Base-by-base conservation (phyloP, 495 filamentous ascomycete species). In the Wilcoxina mikolae region DNA sequence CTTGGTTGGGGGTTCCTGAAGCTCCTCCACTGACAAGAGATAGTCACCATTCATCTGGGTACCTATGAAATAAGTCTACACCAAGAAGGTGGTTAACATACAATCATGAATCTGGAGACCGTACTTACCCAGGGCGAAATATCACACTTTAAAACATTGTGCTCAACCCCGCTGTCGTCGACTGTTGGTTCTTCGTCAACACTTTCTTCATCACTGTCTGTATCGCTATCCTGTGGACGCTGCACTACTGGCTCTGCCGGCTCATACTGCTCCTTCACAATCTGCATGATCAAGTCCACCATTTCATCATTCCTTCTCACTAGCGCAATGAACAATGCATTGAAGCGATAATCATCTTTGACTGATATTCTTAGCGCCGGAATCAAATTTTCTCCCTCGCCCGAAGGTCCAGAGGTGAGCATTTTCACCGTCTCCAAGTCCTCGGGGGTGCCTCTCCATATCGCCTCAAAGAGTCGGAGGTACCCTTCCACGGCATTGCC, bases 121-220 rank as follows among this genome's bases (percentile, higher is more conserved):
- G 41, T 4, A 24, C n/a, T 53, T 17, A 51, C 24, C 29, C 18
- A 53, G n/a, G 51, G n/a, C 45, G n/a, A 11, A 17, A 43, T 43
- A 18, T 12, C 11, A 26, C 20, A 20, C 23, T 53, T 27, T 31
- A 22, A 10, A 0, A 42, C 66, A 39, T 73, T 78, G 2, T 74
- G 74, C 0, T 79, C 70, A 58, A 81, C 73, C 1, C 81, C 83
- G 31, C 87, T 68, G 57, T 84, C 77, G 2, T 87, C 82, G 53
- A 85, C 72, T 0, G 83, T 89, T n/a, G 7, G 7, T 7, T 77
- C 69, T n/a, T 67, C 68, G 15, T 71, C 73, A n/a, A 68, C 68
- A 41, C 58, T 61, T n/a, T 65, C 66, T 2, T 65, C 66, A 22
- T 62, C 60, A 7, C 66, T 56, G 17, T 59, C 53, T 15, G 65